Evolutionary conservation across 306 rosid genomes (phyloP).

Genomic region (Heteromeles arbutifolia): DNA sequence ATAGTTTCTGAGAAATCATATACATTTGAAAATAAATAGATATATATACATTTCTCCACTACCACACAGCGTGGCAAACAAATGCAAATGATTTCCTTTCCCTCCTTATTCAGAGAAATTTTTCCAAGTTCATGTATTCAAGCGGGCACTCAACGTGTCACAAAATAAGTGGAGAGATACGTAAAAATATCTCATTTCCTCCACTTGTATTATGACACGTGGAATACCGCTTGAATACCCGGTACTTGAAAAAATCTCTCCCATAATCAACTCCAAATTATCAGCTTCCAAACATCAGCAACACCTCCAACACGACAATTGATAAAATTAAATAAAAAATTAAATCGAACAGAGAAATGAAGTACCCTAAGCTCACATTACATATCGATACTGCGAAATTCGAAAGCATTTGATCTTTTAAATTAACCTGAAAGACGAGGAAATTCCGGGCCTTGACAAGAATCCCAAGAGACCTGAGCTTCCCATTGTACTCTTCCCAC

Average conservation of each 20-base stretch:
- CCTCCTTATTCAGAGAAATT: not conserved
- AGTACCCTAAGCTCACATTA: not conserved
- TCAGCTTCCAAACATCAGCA: not conserved
- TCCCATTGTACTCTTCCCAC: constrained; percentile 69
- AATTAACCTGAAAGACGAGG: constrained; percentile 85
- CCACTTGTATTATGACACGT: too few species aligned
- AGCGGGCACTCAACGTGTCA: too few species aligned
- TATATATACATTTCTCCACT: not conserved
- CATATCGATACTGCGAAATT: not conserved
- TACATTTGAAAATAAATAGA: not conserved
- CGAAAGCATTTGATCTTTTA: not conserved
- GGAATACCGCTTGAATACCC: too few species aligned
- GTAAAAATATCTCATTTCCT: too few species aligned
- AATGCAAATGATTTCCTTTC: not conserved
- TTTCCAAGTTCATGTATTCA: too few species aligned
- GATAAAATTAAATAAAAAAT: not conserved
- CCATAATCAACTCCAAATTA: not conserved
- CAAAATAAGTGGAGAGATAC: too few species aligned
- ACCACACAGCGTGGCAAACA: not conserved
- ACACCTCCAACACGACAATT: not conserved
- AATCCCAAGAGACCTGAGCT: constrained; percentile 73
- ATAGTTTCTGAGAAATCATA: not conserved
- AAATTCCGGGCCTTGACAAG: constrained; percentile 98
- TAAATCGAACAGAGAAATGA: not conserved
- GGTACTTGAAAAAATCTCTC: too few species aligned